Base-by-base conservation (phyloP, 2,329 filamentous ascomycete species). In the Aspergillus niger region DNA sequence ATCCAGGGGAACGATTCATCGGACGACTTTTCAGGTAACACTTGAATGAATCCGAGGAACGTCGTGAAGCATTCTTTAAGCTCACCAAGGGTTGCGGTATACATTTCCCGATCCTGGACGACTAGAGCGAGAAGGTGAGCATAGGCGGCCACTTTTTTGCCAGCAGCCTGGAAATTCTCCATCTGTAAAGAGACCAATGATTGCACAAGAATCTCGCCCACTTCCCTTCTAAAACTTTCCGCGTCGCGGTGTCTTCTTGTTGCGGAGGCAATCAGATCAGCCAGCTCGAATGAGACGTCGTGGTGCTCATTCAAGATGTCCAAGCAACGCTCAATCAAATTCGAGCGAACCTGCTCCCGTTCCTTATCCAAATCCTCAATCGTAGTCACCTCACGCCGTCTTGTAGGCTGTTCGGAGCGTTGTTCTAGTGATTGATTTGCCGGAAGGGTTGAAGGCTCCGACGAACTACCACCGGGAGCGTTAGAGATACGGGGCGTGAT, bases 1-100 rank as follows among this genome's bases (percentile, higher is more conserved):
- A 98, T 89, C 92, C 94, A 99, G 1, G 92, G 91, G 4, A 92
- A 91, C n/a, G 92, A 81, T 60, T 95, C 90, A 52, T 96, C 91
- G 0, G 84, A 80, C 3, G 89, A 82, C 58, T 89, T 85, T 26
- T 88, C 85, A 0, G 86, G 80, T 5, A 70, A 72, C 6, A 92
- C 80, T 69, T 90, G 89, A 67, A 99, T 85, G 74, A 97, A 97
- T 2, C 82, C 83, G 28, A 97, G 82, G 63, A 97, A 86, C 39
- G 88, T 88, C 8, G 83, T 81, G 43, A 97, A 89, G 69, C 89
- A 91, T 17, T 91, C 88, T 71, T 89, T 90, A 24, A 99, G 78
- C 39, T 89, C 88, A 28, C 89, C 85, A 17, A 93, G 77, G 17
- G 91, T 91, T 54, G 88, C 87, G 54, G 85, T 84, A 74, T 96